Evolutionary conservation across 495 filamentous ascomycete species (phyloP).

Genomic region (Articulospora tetracladia): DNA sequence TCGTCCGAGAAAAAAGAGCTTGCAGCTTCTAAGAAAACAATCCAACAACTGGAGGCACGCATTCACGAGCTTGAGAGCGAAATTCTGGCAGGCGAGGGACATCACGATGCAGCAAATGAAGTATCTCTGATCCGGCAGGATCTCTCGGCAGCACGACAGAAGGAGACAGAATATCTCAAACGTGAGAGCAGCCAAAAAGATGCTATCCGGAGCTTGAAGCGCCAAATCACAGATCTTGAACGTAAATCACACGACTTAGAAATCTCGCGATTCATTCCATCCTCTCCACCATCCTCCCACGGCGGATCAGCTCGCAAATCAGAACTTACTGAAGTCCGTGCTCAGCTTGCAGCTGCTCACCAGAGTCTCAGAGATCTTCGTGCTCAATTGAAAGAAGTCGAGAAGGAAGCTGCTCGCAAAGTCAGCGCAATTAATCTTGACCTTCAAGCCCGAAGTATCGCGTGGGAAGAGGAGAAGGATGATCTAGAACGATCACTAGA

Average conservation of each 20-base stretch:
- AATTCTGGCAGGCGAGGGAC: constrained; percentile 22
- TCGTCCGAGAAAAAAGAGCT: constrained; percentile 36
- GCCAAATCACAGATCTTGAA: constrained; percentile 45
- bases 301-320: constrained; percentile 52
- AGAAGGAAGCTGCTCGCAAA: constrained; percentile 46
- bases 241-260: constrained; percentile 40
- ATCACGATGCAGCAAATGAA: constrained; percentile 47
- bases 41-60: constrained; percentile 55
- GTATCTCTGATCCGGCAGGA: constrained; percentile 54
- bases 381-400: constrained; percentile 51
- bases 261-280: constrained; percentile 26
- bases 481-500: constrained; percentile 41
- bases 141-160: constrained; percentile 58
- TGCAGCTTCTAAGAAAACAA: constrained; percentile 41
- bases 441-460: constrained; percentile 29
- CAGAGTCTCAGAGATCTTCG: constrained; percentile 57
- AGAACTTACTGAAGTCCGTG: constrained; percentile 58
- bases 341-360: constrained; percentile 59
- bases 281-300: constrained; percentile 22
- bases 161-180: constrained; percentile 58
- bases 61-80: constrained; percentile 53
- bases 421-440: constrained; percentile 43
- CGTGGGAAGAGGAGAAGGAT: constrained; percentile 42
- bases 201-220: constrained; percentile 41
- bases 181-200: constrained; percentile 60